These are phyloP conservation scores for Cenococcum geophilum DNA, from an alignment of 495 filamentous ascomycete genomes.

Conservation along the genomic window DNA sequence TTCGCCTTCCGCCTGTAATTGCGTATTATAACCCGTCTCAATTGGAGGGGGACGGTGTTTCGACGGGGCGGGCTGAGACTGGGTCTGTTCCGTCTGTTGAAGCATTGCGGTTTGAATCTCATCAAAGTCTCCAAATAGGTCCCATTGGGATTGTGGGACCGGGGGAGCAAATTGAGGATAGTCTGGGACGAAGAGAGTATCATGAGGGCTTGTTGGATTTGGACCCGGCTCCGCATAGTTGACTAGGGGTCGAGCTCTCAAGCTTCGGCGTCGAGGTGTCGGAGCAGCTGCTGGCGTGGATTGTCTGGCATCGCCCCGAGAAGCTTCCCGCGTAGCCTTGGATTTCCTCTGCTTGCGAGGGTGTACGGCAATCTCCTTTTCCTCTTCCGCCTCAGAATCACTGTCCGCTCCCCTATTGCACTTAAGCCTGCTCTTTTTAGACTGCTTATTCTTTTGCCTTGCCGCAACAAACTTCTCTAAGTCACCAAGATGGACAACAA, in stretches of 20 bases:
- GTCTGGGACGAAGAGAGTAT: background rate
- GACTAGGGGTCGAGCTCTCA: background rate
- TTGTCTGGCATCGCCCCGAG: no score
- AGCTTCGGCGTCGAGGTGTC: background rate
- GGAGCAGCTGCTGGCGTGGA: no score
- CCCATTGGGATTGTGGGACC: no score
- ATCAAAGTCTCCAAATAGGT: no score
- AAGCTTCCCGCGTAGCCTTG: background rate
- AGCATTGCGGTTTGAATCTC: no score
- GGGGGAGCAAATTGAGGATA: background rate
- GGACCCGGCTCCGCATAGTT: background rate
- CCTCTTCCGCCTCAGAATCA: background rate
- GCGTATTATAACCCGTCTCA: no score
- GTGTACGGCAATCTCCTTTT: background rate
- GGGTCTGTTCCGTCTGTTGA: no score
- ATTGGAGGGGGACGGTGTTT: no score
- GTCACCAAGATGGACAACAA: slow-evolving; percentile 22
- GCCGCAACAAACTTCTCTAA: slow-evolving; percentile 16
- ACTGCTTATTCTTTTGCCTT: background rate
- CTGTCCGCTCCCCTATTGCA: slow-evolving; percentile 4
- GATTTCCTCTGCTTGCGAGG: background rate
- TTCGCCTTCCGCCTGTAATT: no score
- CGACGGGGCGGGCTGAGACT: no score
- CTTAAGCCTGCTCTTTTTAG: slow-evolving; percentile 8
- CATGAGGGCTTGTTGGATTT: background rate